Conservation (phyloP, 352 stramenopile species). For the Pythium graminicola region DNA sequence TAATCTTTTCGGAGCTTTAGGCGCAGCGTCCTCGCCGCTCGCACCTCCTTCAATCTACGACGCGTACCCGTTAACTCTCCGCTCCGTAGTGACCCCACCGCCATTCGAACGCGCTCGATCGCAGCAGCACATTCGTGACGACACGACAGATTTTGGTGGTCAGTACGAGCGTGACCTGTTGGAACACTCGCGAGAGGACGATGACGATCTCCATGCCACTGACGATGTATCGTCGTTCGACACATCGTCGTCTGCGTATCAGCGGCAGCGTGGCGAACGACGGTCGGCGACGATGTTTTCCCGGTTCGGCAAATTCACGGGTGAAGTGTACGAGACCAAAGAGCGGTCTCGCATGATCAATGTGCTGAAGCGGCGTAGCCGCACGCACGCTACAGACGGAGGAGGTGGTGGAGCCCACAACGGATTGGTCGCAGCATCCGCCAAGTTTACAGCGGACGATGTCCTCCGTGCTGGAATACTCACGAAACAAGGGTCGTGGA, state of each 20-base stretch:
- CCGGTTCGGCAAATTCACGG: slow-evolving; percentile 66
- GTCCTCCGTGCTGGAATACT: slow-evolving; percentile 52
- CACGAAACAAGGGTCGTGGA: slow-evolving; percentile 77
- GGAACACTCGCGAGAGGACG: slow-evolving; percentile 11
- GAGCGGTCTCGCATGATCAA: slow-evolving; percentile 70
- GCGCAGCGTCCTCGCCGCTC: neutral
- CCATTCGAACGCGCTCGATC: slow-evolving; percentile 31
- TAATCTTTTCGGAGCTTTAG: too few relatives aligned
- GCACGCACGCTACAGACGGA: slow-evolving; percentile 11
- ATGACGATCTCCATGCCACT: neutral
- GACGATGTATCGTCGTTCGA: neutral
- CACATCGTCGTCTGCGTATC: slow-evolving; percentile 4
- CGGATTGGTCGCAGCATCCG: neutral
- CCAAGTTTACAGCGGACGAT: slow-evolving; percentile 70
- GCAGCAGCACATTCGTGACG: slow-evolving; percentile 11
- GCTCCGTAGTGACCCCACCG: slow-evolving; percentile 18
- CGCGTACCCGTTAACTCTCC: slow-evolving; percentile 53
- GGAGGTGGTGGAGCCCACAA: neutral
- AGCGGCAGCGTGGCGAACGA: slow-evolving; percentile 12
- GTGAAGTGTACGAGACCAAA: slow-evolving; percentile 71
- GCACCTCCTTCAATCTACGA: slow-evolving; percentile 51
- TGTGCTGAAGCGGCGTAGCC: slow-evolving; percentile 61
- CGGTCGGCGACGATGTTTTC: slow-evolving; percentile 33
- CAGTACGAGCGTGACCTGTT: slow-evolving; percentile 18
- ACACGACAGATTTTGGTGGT: slow-evolving; percentile 9